Evolutionary conservation across 768 basidiomycete species (phyloP).

Genomic region (Baorangia bicolor): DNA sequence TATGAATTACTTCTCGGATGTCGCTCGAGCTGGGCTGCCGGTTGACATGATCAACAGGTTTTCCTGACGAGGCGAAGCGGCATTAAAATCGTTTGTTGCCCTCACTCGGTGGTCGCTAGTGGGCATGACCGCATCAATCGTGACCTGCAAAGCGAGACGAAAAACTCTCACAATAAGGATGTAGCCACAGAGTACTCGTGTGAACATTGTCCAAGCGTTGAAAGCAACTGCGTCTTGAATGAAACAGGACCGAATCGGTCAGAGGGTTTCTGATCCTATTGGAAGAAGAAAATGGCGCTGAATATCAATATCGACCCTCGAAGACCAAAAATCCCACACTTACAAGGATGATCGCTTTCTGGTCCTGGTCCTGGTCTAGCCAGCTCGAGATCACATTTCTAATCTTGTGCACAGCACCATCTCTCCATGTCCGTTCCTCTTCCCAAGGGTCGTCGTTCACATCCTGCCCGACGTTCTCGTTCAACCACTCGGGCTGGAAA

Average conservation of each 20-base stretch:
- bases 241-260: slow-evolving; percentile 70
- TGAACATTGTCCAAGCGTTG: slow-evolving; percentile 64
- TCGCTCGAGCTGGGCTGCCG: not conserved
- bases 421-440: slow-evolving; percentile 73
- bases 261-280: slow-evolving; percentile 38
- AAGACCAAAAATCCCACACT: slow-evolving; percentile 1
- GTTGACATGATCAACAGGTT: not conserved
- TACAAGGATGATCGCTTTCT: slow-evolving; percentile 37
- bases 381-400: slow-evolving; percentile 49
- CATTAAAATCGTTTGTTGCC: not conserved
- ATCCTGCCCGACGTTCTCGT: slow-evolving; percentile 16
- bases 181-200: not conserved
- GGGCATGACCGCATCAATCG: not conserved
- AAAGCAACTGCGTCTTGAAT: slow-evolving; percentile 82
- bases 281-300: not conserved
- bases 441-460: slow-evolving; percentile 46
- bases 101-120: not conserved
- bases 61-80: not conserved
- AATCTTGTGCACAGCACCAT: slow-evolving; percentile 67
- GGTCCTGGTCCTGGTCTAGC: slow-evolving; percentile 36
- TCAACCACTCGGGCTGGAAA: slow-evolving; percentile 44
- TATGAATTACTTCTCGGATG: not conserved
- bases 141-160: not conserved
- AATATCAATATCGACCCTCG: not conserved
- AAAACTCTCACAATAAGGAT: not conserved